Conservation (phyloP, 192 early-diverging fungal species). For the Linnemannia hyalina region DNA sequence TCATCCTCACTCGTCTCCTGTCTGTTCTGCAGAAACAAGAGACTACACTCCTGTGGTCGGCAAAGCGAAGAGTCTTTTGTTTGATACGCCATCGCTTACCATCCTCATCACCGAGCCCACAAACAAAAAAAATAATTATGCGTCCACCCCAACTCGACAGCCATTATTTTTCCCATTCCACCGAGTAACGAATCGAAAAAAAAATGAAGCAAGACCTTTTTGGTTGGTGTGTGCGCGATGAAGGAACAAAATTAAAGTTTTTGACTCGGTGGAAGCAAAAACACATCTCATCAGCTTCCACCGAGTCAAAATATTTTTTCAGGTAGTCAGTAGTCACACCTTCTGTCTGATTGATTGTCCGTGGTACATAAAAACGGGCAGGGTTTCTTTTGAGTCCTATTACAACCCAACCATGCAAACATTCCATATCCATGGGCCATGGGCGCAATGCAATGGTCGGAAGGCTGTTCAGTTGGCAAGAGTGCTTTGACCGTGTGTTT, state of each 20-base stretch:
- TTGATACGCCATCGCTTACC: neutral
- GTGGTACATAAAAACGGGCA: neutral
- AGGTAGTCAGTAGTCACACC: neutral
- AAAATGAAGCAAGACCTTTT: neutral
- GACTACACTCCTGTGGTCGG: neutral
- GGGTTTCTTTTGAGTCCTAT: too few relatives aligned
- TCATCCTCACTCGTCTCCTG: neutral
- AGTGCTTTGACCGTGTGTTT: too few relatives aligned
- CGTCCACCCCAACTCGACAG: neutral
- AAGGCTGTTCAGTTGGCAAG: too few relatives aligned
- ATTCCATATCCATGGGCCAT: too few relatives aligned
- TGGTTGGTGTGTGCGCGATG: slow-evolving; percentile 2
- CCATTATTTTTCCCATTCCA: neutral
- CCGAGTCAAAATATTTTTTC: slow-evolving; percentile 23
- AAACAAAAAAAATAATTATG: neutral
- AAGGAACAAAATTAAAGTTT: slow-evolving; percentile 21
- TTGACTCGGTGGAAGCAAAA: slow-evolving; percentile 26
- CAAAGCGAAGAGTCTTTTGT: neutral
- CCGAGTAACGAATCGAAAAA: slow-evolving; percentile 8
- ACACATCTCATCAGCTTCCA: neutral
- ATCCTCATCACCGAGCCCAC: neutral
- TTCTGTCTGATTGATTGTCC: neutral
- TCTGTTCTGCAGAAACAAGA: neutral
- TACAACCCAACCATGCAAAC: too few relatives aligned
- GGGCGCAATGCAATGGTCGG: too few relatives aligned